These are phyloP conservation scores for Volutella citrinella DNA, from an alignment of 2,329 filamentous ascomycete genomes.

Conservation along the genomic window DNA sequence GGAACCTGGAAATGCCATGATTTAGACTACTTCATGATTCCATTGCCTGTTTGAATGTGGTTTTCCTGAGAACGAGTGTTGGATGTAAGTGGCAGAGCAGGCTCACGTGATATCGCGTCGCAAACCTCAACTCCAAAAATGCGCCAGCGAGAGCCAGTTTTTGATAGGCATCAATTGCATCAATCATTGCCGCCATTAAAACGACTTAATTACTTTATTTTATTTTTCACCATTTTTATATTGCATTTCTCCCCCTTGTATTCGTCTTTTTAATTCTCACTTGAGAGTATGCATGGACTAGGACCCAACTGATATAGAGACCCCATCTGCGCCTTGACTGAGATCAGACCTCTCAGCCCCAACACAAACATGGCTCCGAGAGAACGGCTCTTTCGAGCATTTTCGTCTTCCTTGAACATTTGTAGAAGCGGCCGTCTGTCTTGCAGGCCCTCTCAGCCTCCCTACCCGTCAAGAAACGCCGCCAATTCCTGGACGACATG, in stretches of 20 bases:
- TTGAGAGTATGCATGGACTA: no score
- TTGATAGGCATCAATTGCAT: no score
- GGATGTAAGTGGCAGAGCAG: background rate
- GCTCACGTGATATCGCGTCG: constrained; percentile 18
- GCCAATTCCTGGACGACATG: constrained; percentile 3
- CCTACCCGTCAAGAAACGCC: background rate
- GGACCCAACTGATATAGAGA: no score
- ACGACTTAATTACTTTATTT: background rate
- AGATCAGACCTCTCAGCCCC: background rate
- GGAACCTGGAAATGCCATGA: background rate
- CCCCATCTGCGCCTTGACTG: no score
- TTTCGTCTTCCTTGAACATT: no score
- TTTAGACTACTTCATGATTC: constrained; percentile 3
- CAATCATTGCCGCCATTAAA: no score
- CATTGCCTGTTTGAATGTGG: no score
- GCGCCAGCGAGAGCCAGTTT: background rate
- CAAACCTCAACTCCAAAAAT: background rate
- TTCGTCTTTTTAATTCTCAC: no score
- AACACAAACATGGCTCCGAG: constrained; percentile 3
- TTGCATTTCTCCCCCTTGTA: no score
- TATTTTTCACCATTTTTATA: background rate
- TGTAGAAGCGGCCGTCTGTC: no score
- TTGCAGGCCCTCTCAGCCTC: background rate
- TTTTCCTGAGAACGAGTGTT: no score
- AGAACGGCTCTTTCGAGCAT: background rate